phyloP scores from a whole-genome alignment of 2,329 filamentous ascomycete species.

The Diaporthe vaccinii region DNA sequence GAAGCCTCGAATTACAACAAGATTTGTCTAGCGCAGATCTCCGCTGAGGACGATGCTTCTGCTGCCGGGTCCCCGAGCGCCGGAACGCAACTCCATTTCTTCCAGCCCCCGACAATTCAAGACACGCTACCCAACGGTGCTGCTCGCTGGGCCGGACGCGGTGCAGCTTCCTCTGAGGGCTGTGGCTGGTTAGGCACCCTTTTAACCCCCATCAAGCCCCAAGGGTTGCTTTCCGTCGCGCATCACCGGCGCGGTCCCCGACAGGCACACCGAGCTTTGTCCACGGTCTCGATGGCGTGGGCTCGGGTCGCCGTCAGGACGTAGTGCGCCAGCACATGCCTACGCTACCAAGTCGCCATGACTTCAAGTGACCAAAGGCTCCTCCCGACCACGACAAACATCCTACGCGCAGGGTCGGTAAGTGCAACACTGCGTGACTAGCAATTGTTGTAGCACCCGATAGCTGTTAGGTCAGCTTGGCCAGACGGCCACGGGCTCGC shows the following conservation, averaged over 20 bases:
- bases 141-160: slow-evolving; percentile 9
- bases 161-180: slow-evolving; percentile 2
- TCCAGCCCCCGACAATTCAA: slow-evolving; percentile 35
- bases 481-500: slow-evolving; percentile 12
- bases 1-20: slow-evolving; percentile 28
- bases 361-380: not conserved
- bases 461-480: slow-evolving; percentile 20
- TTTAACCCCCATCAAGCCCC: slow-evolving; percentile 5
- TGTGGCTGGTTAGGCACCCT: slow-evolving; percentile 24
- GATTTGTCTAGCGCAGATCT: slow-evolving; percentile 32
- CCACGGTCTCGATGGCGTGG: not conserved
- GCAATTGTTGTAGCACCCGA: slow-evolving; percentile 16
- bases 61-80: slow-evolving; percentile 29
- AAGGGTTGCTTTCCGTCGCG: not conserved
- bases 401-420: not conserved
- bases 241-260: slow-evolving; percentile 13
- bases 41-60: slow-evolving; percentile 28
- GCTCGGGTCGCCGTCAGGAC: not conserved
- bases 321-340: not conserved
- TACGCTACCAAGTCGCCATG: slow-evolving; percentile 11
- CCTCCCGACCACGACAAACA: not conserved
- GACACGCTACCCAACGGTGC: slow-evolving; percentile 29
- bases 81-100: slow-evolving; percentile 31
- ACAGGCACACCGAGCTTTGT: slow-evolving; percentile 18
- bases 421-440: slow-evolving; percentile 34